Evolutionary conservation across 345 rosid species (phyloP), one percentile per base, ranked within the genome.

Genomic region (Xanthoceras sorbifolium): DNA sequence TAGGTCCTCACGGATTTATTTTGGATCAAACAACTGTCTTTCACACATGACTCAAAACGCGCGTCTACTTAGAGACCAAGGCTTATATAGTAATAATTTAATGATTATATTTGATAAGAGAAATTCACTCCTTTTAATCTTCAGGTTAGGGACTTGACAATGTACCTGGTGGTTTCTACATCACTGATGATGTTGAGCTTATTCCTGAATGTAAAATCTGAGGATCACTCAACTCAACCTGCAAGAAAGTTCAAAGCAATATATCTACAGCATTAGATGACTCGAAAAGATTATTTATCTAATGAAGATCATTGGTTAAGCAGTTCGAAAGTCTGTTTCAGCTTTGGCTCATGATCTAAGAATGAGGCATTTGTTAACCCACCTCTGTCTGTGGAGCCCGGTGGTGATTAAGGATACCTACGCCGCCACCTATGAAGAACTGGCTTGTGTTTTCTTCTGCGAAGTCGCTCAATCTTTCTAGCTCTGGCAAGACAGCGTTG

Each of bases 401-500:
- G 79, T 83, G 84, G 46, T 76, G 82, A 64, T 20, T 68, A 22
- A 88, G 85, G 29, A 79, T 74, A 3, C 80, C 79, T 14, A 69
- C 71, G 64, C 67, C 40, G 65, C 76, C 52, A 28, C 77, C 77
- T 18, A 73, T 76, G 69, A 79, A 67, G 80, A 79, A 32, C 74
- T 79, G 69, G 22, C 71, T 71, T 87, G 80, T 78, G 69, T 72
- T 85, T 26, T 85, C 89, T 68, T 90, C 92, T 7, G 91, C 94
- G 6, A 85, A 73, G 34, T 88, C 87, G 80, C 94, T 89, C 82
- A 95, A 71, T 74, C 80, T 85, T 17, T 65, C 61, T 29, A 95
- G 89, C 83, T 87, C 90, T 20, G 92, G 91, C 82, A 95, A 81
- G 50, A 93, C 89, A 44, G 74, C 89, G 48, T 82, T 90, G 23